Percentiles rank a stretch among this genome's conserved stretches.
Conservation (phyloP, 176 grass and related monocot genomes). For the Eragrostis nindensis region DNA sequence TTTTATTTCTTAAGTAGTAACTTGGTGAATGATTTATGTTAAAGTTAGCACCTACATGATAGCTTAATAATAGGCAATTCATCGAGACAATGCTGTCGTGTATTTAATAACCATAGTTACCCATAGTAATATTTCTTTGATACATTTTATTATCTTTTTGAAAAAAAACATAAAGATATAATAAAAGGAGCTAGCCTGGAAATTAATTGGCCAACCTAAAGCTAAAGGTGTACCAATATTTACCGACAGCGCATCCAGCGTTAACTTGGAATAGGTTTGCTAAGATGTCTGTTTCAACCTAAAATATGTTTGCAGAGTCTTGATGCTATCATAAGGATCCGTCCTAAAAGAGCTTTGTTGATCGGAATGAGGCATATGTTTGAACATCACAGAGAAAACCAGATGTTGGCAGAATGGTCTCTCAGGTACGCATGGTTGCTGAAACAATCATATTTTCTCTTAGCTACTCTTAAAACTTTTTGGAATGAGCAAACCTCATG, state of each 20-base stretch:
- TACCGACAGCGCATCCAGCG: background rate
- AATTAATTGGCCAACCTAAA: background rate
- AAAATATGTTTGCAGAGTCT: conserved; percentile 53
- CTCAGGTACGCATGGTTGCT: conserved; percentile 25
- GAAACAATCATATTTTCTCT: background rate
- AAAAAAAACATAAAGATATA: background rate
- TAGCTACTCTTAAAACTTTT: background rate
- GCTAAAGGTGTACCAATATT: background rate
- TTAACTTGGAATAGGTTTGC: background rate
- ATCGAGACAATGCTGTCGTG: background rate
- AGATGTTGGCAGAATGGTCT: conserved; percentile 74
- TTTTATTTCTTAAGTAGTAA: no score
- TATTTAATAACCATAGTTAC: background rate
- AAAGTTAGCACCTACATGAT: background rate
- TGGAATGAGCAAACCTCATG: background rate
- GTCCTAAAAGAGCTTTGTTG: conserved; percentile 72
- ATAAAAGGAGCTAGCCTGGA: background rate
- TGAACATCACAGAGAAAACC: conserved; percentile 77
- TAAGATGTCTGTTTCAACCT: background rate
- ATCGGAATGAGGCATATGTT: conserved; percentile 93
- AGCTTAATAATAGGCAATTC: background rate
- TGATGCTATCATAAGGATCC: conserved; percentile 79
- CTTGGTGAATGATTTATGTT: background rate
- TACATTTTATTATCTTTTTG: background rate
- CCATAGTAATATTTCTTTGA: background rate